Evolutionary conservation across 2,329 filamentous ascomycete genomes (phyloP), one percentile per base, ranked within the genome.

Genomic region (Aspergillus floridensis): DNA sequence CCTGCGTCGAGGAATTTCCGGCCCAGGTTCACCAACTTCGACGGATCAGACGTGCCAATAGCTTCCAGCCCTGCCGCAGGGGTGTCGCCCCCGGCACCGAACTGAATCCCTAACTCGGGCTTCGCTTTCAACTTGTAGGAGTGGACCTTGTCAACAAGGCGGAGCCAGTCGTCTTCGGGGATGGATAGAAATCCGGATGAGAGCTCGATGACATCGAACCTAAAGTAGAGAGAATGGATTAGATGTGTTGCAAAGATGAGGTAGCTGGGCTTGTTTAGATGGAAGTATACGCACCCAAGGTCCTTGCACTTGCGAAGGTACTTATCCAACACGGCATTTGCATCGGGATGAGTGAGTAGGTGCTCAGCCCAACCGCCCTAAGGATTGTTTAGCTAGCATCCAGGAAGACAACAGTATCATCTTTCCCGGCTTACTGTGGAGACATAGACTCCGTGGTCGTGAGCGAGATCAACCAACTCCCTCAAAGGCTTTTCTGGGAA

Each of bases 81-180:
- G 0, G 81, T 84, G 61, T 85, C 82, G 35, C 82, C 82, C 2
- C 82, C 82, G 0, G 82, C 82, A 21, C 82, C 83, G 63, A 85
- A 85, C 62, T 84, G 82, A 63, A 85, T 84, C 0, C 82, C 82
- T 41, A 84, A 71, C 63, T 84, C 82, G 1, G 82, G 82, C 65
- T 84, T 85, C 14, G 82, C 77, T 62, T 77, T 81, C 16, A 85
- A 68, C 0, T 80, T 79, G 57, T 78, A 77, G 2, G 74, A 69
- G 44, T 82, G 81, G 32, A 77, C 75, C 62, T 77, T 77, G 63
- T 83, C 76, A 21, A 82, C 76, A 5, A 84, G 76, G 0, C 81
- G 79, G 8, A 84, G 71, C 80, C 81, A 84, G 71, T 84, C 81
- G 21, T 82, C 79, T 16, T 74, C 72, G 0, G 87, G 82, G 56